These are phyloP conservation scores for Pisolithus sp. DNA, from an alignment of 768 basidiomycete species.

Conservation along the genomic window DNA sequence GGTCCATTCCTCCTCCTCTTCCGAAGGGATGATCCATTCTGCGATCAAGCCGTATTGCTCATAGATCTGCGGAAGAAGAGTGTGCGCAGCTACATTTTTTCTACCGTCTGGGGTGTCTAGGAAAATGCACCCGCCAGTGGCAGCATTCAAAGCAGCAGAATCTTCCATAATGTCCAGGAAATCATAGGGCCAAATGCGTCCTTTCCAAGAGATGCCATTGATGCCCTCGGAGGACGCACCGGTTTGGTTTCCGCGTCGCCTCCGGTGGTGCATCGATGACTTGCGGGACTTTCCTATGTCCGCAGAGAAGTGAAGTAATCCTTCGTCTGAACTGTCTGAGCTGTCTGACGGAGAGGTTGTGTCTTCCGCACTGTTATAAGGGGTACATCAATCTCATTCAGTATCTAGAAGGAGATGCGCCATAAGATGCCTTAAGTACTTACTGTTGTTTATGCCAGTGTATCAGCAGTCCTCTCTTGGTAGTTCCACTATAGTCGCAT, in stretches of 20 bases:
- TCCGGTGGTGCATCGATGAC: too few relatives aligned
- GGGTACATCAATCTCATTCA: too few relatives aligned
- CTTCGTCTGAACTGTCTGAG: too few relatives aligned
- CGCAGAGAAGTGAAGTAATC: too few relatives aligned
- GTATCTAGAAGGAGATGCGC: too few relatives aligned
- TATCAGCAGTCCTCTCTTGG: conserved; percentile 17
- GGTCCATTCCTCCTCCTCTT: background rate
- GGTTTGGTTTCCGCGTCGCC: too few relatives aligned
- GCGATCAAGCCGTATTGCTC: background rate
- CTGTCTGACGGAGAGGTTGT: too few relatives aligned
- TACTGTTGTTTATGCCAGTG: conserved; percentile 17
- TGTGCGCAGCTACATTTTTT: background rate
- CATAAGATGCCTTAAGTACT: background rate
- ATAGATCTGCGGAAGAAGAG: background rate
- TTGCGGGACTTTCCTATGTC: too few relatives aligned
- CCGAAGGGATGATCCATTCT: background rate
- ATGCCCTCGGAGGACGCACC: background rate
- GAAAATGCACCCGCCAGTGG: background rate
- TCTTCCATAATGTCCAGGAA: background rate
- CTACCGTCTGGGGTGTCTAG: conserved; percentile 1
- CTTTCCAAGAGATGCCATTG: background rate
- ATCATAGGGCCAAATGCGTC: background rate
- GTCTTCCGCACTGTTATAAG: too few relatives aligned
- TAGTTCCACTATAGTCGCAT: conserved; percentile 12
- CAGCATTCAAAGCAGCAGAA: background rate